Evolutionary conservation across 192 early-diverging fungal species (phyloP).

Genomic region (Funneliformis geosporum): DNA sequence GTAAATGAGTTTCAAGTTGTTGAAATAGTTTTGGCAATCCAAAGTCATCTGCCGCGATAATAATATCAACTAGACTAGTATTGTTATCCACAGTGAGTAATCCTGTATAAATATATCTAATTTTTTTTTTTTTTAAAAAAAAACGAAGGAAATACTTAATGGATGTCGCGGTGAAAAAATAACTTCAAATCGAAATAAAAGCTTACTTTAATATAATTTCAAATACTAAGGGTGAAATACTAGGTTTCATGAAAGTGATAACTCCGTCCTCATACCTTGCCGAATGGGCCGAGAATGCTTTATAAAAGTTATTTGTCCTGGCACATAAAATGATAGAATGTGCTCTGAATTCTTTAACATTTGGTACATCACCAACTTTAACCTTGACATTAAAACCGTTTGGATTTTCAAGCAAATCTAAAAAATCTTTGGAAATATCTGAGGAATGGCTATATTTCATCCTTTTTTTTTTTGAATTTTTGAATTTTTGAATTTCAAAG

Average conservation of each 20-base stretch:
- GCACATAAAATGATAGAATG: background rate
- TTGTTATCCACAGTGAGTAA: background rate
- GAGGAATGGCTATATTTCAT: no score
- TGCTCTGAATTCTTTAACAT: slow-evolving; percentile 2
- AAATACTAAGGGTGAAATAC: background rate
- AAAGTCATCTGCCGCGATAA: background rate
- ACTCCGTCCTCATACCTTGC: background rate
- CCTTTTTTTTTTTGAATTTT: no score
- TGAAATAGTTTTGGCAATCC: background rate
- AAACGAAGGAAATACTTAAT: background rate
- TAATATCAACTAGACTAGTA: background rate
- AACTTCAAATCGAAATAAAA: background rate
- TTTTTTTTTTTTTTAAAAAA: background rate
- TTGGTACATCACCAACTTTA: no score
- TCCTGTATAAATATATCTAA: slow-evolving; percentile 6
- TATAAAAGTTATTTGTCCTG: slow-evolving; percentile 1
- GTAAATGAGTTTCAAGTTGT: background rate
- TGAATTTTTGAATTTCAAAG: no score
- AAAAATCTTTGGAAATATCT: no score
- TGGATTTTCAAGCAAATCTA: no score
- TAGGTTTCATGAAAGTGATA: background rate
- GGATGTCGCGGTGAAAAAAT: no score
- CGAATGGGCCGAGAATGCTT: background rate
- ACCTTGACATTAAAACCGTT: no score
- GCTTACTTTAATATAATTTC: slow-evolving; percentile 11